Evolutionary conservation across 768 basidiomycete species (phyloP).

Genomic region (Boletus sp.): DNA sequence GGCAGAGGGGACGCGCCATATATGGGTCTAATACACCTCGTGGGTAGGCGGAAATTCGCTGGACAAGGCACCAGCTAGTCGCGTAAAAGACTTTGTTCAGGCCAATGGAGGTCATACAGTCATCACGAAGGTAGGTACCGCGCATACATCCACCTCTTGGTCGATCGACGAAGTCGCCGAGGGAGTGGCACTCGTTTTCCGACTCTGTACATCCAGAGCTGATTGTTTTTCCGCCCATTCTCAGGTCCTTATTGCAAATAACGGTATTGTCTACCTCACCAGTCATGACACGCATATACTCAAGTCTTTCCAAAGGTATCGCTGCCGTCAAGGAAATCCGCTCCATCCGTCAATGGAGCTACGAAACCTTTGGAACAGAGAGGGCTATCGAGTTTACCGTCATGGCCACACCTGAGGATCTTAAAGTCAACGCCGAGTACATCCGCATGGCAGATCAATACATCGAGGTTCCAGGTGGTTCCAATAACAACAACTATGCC

Average conservation of each 20-base stretch:
- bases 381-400: slow-evolving; percentile 97
- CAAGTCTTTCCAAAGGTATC: slow-evolving; percentile 59
- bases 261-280: slow-evolving; percentile 51
- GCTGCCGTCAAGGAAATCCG: slow-evolving; percentile 99
- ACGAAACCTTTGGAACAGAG: slow-evolving; percentile 97
- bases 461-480: slow-evolving; percentile 96
- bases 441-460: slow-evolving; percentile 99
- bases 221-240: background rate
- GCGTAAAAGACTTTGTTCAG: slow-evolving; percentile 88
- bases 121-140: slow-evolving; percentile 81
- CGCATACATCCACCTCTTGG: slow-evolving; percentile 16
- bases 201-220: background rate
- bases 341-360: slow-evolving; percentile 98
- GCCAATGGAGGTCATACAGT: slow-evolving; percentile 93
- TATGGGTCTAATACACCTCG: slow-evolving; percentile 4
- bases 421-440: slow-evolving; percentile 98
- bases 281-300: slow-evolving; percentile 20
- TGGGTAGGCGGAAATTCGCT: slow-evolving; percentile 87
- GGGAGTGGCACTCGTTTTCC: background rate
- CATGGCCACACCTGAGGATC: slow-evolving; percentile 98
- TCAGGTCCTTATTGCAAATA: slow-evolving; percentile 97
- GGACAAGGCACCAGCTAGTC: slow-evolving; percentile 74
- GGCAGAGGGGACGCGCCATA: slow-evolving; percentile 4
- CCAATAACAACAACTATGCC: slow-evolving; percentile 99
- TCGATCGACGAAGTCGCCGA: slow-evolving; percentile 2